phyloP scores from a whole-genome alignment of 2,329 filamentous ascomycete species.

The Diaporthe longicolla region DNA sequence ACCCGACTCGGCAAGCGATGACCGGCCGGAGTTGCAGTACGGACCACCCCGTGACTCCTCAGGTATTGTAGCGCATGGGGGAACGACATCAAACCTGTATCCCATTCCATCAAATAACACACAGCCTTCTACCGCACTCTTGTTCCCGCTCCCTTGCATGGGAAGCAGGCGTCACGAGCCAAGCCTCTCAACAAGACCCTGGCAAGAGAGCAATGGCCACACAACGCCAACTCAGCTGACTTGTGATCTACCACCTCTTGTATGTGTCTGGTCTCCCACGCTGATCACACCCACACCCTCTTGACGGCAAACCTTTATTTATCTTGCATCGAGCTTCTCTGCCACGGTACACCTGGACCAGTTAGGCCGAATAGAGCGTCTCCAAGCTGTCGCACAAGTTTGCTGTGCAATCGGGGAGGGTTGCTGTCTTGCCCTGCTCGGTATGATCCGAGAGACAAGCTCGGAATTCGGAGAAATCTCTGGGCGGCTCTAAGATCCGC shows the following conservation, averaged over 20 bases:
- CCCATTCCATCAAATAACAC: not conserved
- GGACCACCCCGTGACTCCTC: not conserved
- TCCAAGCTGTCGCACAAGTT: not conserved
- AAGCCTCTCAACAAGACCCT: not conserved
- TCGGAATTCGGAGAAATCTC: not conserved
- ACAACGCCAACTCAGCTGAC: not conserved
- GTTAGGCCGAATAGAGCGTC: not conserved
- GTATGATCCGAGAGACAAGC: not conserved
- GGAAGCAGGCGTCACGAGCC: not conserved
- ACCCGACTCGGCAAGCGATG: conserved; percentile 23
- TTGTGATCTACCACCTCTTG: not conserved
- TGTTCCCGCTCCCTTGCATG: not conserved
- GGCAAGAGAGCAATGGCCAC: not conserved
- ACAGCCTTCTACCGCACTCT: not conserved
- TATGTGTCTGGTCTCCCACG: not conserved
- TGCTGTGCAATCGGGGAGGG: not conserved
- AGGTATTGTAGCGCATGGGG: not conserved
- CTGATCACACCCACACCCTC: not conserved
- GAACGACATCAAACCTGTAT: not conserved
- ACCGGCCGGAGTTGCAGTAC: not conserved
- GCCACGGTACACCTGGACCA: not conserved
- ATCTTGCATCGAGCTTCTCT: not conserved
- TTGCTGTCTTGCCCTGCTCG: not conserved
- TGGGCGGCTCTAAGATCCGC: not conserved
- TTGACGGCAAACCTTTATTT: no score